Evolutionary conservation across 352 stramenopile genomes (phyloP).

Genomic region (Phytopythium oedochilum): DNA sequence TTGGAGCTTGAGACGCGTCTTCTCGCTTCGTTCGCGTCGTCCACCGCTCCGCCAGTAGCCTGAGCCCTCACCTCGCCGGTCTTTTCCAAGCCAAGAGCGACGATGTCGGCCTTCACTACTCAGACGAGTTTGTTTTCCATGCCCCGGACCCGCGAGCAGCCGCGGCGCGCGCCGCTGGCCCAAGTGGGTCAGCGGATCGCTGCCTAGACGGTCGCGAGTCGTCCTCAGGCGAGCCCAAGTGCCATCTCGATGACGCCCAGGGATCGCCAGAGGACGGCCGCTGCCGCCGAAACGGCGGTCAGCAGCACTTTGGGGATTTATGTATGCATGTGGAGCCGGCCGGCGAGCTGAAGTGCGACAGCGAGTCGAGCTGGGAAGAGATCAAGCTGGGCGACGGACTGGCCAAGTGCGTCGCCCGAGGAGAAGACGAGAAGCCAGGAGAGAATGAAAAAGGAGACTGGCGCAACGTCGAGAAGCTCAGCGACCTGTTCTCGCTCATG

Average conservation of each 20-base stretch:
- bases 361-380: constrained; percentile 1
- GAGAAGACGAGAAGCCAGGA: constrained; percentile 9
- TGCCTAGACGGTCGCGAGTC: constrained; percentile 24
- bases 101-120: constrained; percentile 23
- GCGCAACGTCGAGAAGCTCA: constrained; percentile 46
- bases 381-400: neutral
- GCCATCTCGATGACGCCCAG: constrained; percentile 7
- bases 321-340: constrained; percentile 8
- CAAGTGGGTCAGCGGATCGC: constrained; percentile 13
- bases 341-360: constrained; percentile 2
- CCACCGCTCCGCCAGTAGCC: constrained; percentile 23
- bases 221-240: constrained; percentile 10
- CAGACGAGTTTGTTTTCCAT: constrained; percentile 11
- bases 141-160: neutral
- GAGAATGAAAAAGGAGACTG: constrained; percentile 32
- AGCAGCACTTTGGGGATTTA: constrained; percentile 15
- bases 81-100: constrained; percentile 17
- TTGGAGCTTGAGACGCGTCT: constrained; percentile 9
- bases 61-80: constrained; percentile 16
- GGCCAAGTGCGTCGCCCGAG: neutral
- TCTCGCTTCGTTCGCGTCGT: constrained; percentile 22
- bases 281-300: constrained; percentile 6
- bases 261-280: constrained; percentile 9
- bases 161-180: constrained; percentile 11
- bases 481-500: constrained; percentile 47